Evolutionary conservation across 768 basidiomycete species (phyloP), one percentile per base, ranked within the genome.

Genomic region (Mycena crocata): DNA sequence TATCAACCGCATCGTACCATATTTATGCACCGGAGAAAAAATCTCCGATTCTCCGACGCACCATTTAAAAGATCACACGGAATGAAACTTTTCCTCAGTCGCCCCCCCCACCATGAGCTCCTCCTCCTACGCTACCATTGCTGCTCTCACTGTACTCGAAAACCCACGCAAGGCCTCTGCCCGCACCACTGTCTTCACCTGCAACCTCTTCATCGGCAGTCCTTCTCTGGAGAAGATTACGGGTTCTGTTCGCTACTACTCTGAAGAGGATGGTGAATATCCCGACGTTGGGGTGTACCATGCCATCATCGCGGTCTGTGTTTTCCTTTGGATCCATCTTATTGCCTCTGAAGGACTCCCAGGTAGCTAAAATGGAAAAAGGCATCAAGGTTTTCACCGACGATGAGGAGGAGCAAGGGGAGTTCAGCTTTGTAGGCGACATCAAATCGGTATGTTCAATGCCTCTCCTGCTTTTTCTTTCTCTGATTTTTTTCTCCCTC

Each of bases 81-180:
- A 14, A 21, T 21, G 15, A n/a, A n/a, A n/a, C 40, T 42, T 42
- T 42, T 42, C 40, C n/a, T 14, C n/a, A 24, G 31, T 32, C 34
- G 31, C 15, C 13, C 34, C 31, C 31, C 21, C 34, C 49, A 51
- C n/a, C 46, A 57, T 57, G 55, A 28, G 39, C 32, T 57, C 55
- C 24, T 57, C 55, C 30, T 57, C 55, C 8, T 57, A 57, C 26
- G 55, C 55, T 26, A 44, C 26, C 55, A 6, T 57, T 19, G n/a
- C 40, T 5, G 55, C 17, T 39, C 14, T 57, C 55, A 28, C 30
- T n/a, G 23, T 57, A 23, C 39, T 57, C 17, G 24, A 57, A 44
- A 57, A 57, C 17, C 55, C 55, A 19, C 55, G 26, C 55, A 17
- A 42, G n/a, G 32, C 23, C 13, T 24, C 10, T 26, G 23, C 19